Evolutionary conservation across 1,139 yeast species (phyloP), one percentile per base, ranked within the genome.

Genomic region (Lodderomyces parapsilosis): DNA sequence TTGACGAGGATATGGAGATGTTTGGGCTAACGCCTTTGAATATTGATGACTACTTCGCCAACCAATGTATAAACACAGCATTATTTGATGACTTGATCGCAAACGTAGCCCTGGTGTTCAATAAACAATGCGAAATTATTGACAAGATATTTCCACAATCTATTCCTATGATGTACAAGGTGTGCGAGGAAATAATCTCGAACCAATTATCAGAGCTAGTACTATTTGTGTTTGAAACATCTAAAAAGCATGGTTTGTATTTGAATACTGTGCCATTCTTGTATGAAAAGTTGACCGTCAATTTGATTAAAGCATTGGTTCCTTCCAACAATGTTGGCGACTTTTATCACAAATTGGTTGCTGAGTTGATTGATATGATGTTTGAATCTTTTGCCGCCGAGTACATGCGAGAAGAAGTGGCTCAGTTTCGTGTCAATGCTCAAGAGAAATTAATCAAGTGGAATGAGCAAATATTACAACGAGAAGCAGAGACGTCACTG

Each of bases 151-250:
- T 74, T 47, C 76, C 78, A 0, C 60, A 52, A 19, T 45, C 63
- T 1, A 60, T 73, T 5, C 77, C 78, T 1, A 71, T 74, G 71
- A 73, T 73, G 78, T 70, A 68, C 54, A 71, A 71, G 48, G 71
- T 74, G 1, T 62, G 75, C 43, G 79, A 74, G 50, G 78, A 74
- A 47, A 57, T 73, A 42, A 65, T 72, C 1, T 59, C 74, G 10
- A 73, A 70, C 46, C 76, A 70, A 45, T 51, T 73, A 11, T 60
- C 63, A 36, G 76, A 71, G 37, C 50, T 67, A n/a, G 52, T 70
- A 3, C 54, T 61, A 54, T 43, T 62, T 14, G 48, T 71, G 7
- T 57, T 67, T 6, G 67, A 63, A 5, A 43, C 57, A 1, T 58
- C 76, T 1, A 67, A 63, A 44, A 46, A 55, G 19, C 59, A 53